A percentile compares a stretch with the other conserved stretches of the same genome.
phyloP scores from a whole-genome alignment of 2,329 filamentous ascomycete genomes.

The Pseudogymnoascus sp. region DNA sequence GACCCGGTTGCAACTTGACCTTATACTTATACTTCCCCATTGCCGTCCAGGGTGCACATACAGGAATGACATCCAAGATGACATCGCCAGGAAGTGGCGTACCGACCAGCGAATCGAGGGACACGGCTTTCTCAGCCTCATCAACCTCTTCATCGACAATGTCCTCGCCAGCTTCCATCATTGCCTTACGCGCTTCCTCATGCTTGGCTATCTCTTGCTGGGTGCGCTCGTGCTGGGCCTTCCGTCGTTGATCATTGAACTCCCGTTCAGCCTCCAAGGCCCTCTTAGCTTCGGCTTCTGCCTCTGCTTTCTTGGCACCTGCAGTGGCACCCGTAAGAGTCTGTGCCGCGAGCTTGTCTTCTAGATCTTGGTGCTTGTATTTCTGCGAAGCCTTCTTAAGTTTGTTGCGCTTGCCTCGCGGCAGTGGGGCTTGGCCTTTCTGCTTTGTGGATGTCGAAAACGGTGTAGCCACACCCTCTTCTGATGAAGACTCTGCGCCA shows the following conservation, averaged over 20 bases:
- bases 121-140: constrained; percentile 38
- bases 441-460: constrained; percentile 32
- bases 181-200: constrained; percentile 59
- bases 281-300: constrained; percentile 59
- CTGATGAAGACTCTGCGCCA: constrained; percentile 14
- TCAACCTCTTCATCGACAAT: constrained; percentile 51
- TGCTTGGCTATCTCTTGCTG: constrained; percentile 70
- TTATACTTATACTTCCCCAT: constrained; percentile 78
- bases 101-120: constrained; percentile 67
- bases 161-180: constrained; percentile 49
- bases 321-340: constrained; percentile 72
- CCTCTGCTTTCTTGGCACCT: constrained; percentile 60
- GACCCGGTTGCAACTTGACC: constrained; percentile 84
- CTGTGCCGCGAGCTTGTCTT: constrained; percentile 79
- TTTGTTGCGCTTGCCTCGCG: constrained; percentile 73
- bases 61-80: constrained; percentile 58
- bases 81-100: constrained; percentile 76
- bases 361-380: constrained; percentile 91
- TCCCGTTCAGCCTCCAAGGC: constrained; percentile 64
- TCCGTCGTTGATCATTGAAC: constrained; percentile 65
- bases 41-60: constrained; percentile 59
- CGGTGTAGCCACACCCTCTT: constrained; percentile 24
- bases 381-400: constrained; percentile 82
- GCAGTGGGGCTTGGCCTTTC: constrained; percentile 40
- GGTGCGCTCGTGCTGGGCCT: constrained; percentile 70